phyloP scores from a whole-genome alignment of 768 basidiomycete species.

The Calocybe cyanea region DNA sequence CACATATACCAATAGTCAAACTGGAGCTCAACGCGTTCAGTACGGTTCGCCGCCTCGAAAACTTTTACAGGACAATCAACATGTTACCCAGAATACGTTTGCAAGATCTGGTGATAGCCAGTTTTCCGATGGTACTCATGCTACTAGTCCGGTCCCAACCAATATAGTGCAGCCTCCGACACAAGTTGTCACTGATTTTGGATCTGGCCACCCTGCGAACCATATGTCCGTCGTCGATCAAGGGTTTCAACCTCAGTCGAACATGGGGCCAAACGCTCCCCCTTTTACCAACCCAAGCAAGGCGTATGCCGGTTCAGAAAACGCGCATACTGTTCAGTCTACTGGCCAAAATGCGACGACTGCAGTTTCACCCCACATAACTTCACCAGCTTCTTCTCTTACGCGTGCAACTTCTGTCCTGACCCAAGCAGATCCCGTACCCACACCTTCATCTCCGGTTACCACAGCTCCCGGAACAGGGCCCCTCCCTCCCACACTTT shows the following conservation, averaged over 20 bases:
- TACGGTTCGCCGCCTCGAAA: neutral
- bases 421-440: constrained; percentile 1
- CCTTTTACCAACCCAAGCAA: constrained; percentile 3
- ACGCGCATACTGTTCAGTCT: neutral
- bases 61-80: constrained; percentile 1
- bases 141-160: constrained; percentile 5
- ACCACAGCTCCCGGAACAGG: constrained; percentile 1
- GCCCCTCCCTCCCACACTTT: constrained; percentile 6
- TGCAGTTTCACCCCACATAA: constrained; percentile 8
- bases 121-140: constrained; percentile 4
- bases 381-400: neutral
- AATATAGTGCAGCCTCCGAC: neutral
- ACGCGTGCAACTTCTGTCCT: constrained; percentile 3
- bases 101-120: neutral
- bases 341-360: constrained; percentile 2
- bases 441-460: constrained; percentile 1
- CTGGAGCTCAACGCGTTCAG: neutral
- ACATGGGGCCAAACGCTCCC: constrained; percentile 6
- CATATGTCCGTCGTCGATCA: constrained; percentile 8
- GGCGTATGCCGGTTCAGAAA: constrained; percentile 1
- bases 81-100: constrained; percentile 9
- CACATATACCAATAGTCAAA: constrained; percentile 5
- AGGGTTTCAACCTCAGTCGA: constrained; percentile 9
- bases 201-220: constrained; percentile 3
- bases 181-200: neutral